Conservation (phyloP, 2,329 filamentous ascomycete species). For the Fusarium sp. region DNA sequence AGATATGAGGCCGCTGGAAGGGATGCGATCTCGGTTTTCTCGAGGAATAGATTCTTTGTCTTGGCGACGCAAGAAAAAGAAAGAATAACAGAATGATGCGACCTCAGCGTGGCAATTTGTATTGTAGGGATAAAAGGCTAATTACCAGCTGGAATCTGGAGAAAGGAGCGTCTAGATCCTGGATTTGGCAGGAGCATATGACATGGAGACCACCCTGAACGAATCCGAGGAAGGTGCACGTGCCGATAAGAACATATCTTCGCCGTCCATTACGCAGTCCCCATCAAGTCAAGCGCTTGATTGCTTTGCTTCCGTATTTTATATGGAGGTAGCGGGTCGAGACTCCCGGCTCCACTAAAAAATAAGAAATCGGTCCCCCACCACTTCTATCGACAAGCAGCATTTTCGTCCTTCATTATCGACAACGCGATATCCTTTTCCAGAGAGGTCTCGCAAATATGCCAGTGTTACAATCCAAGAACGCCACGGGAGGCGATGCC, state of each 20-base stretch:
- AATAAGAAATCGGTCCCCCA: conserved; percentile 46
- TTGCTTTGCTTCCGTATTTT: conserved; percentile 4
- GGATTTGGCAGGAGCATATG: conserved; percentile 47
- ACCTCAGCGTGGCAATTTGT: conserved; percentile 35
- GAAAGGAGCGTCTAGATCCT: conserved; percentile 46
- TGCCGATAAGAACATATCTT: conserved; percentile 42
- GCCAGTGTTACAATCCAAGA: conserved; percentile 63
- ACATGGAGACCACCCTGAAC: conserved; percentile 39
- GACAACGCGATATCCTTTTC: conserved; percentile 22
- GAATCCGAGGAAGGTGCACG: conserved; percentile 36
- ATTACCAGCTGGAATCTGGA: conserved; percentile 33
- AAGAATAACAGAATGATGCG: conserved; percentile 15
- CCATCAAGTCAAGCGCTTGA: conserved; percentile 20
- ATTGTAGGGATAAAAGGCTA: conserved; percentile 32
- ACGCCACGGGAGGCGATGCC: conserved; percentile 64
- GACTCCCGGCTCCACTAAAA: conserved; percentile 44
- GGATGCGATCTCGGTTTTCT: conserved; percentile 15
- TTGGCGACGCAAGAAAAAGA: conserved; percentile 4
- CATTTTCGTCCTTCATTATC: conserved; percentile 32
- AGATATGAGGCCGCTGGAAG: conserved; percentile 20
- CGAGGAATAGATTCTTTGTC: conserved; percentile 1
- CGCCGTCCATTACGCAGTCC: conserved; percentile 7
- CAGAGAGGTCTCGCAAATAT: conserved; percentile 52
- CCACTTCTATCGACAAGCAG: conserved; percentile 39
- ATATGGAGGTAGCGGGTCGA: conserved; percentile 19